Base-by-base conservation (phyloP, 23 red algal species). In the Gracilaria vermiculophylla region DNA sequence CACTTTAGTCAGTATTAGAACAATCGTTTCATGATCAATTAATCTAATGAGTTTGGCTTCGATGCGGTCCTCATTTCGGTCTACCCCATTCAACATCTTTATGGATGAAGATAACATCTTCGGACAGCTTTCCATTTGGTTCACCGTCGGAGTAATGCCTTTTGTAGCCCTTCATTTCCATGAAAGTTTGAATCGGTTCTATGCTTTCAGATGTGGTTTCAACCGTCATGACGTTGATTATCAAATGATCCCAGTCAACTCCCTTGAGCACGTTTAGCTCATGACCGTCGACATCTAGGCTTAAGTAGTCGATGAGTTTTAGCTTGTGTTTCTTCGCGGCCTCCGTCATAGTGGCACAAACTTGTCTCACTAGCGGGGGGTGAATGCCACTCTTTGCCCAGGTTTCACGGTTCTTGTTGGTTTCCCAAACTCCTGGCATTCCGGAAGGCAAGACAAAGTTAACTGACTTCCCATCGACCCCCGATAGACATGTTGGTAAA, bases 271-370 rank as follows among this genome's bases (percentile, higher is more conserved):
- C 77, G 17, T 82, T 53, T 48, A 82, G 41, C 51, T 92, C 89
- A 83, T 92, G 89, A 5, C 89, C 89, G 31, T 92, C 78, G 2
- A 92, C 76, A 78, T 92, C 89, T 45, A 92, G 50, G 25, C 77
- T 83, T 51, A 92, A 24, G 41, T 92, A 92, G 41, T 92, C 89
- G 43, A 84, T 53, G 11, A 43, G 36, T 40, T 48, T 51, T 16
- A 90, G 53, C 31, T 51, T 45, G 52, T 75, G 67, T 5, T 54
- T 62, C 53, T 81, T 56, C 16, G 47, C 50, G 41, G 56, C 89
- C 41, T 75, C 60, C 2, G 12, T 52, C 27, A 84, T 41, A 25
- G 77, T 76, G n/a, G 89, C 69, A 54, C 89, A 92, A 47, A 34
- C 49, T 43, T 64, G 58, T 17, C 37, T 81, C 12, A 91, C 53